phyloP scores from a whole-genome alignment of 192 early-diverging fungal species.

The Coemansia sp. region DNA sequence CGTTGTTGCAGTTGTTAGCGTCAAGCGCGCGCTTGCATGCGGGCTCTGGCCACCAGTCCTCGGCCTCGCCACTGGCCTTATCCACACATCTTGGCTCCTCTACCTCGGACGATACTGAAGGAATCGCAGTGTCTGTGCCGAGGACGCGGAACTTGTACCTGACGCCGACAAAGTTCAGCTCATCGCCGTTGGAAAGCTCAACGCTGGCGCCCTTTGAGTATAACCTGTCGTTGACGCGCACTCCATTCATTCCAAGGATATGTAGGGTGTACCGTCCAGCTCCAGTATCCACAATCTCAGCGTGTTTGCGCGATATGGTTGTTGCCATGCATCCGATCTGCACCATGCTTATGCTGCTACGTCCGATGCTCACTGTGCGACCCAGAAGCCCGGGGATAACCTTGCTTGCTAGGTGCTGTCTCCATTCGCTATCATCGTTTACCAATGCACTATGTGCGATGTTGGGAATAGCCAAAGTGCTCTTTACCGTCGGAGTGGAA shows the following conservation, averaged over 20 bases:
- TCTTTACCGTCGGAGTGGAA: not conserved
- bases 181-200: conserved; percentile 27
- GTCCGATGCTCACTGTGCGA: conserved; percentile 42
- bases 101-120: not conserved
- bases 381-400: conserved; percentile 29
- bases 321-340: conserved; percentile 40
- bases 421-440: conserved; percentile 15
- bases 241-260: conserved; percentile 50
- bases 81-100: not conserved
- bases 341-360: conserved; percentile 40
- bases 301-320: conserved; percentile 48
- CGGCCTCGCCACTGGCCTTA: conserved; percentile 4
- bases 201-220: conserved; percentile 20
- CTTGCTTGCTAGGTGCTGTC: conserved; percentile 31
- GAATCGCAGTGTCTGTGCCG: not conserved
- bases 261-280: conserved; percentile 22
- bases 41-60: conserved; percentile 47
- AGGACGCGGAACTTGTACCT: conserved; percentile 44
- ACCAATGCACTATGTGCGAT: not conserved
- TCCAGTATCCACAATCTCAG: conserved; percentile 21
- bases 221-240: conserved; percentile 47
- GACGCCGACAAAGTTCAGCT: conserved; percentile 55
- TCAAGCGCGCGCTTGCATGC: conserved; percentile 27
- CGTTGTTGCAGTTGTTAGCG: not conserved
- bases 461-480: not conserved